Base-by-base conservation (phyloP, 2,329 filamentous ascomycete genomes). In the Myriangium duriaei region DNA sequence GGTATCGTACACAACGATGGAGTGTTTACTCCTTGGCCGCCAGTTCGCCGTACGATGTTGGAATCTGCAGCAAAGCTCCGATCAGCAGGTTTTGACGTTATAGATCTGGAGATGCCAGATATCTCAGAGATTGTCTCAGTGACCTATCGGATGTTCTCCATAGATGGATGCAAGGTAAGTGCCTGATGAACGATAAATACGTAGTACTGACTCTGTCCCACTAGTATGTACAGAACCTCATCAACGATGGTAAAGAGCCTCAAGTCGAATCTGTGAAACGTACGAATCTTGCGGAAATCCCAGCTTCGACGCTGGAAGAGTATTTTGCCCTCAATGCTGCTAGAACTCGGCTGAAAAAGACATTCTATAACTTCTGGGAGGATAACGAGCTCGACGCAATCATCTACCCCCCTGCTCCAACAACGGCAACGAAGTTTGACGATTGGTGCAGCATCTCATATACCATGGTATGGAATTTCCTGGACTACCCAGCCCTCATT, bases 341-440 rank as follows among this genome's bases (percentile, higher is more conserved):
- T 5, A 37, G 45, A 32, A 30, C 28, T 9, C 37, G 41, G 11
- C 34, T 46, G 4, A 39, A 49, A 29, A 30, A 28, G 3, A 34
- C 18, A 2, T 53, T 49, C 16, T 47, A 50, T 19, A 35, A 44
- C 9, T 36, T 53, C 14, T 52, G 44, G 39, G 28, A 31, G 19
- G 37, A 37, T 15, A 43, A 47, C 19, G 16, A 37, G 14, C 24
- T 49, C 11, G 47, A 51, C 40, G 49, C 46, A 13, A 42, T 51
- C 30, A 31, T 49, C 5, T 32, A 45, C 21, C 49, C 46, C 9
- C 36, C 44, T 19, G 47, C 46, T 10, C 45, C 47, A 5, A 47
- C 49, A 30, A 46, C 43, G 26, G 47, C 47, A 4, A 28, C 45
- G 11, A 40, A 36, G 13, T 46, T 48, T 18, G 51, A 57, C 37